These are phyloP conservation scores for Peronospora belbahrii DNA, from an alignment of 352 stramenopile species.

Conservation along the genomic window DNA sequence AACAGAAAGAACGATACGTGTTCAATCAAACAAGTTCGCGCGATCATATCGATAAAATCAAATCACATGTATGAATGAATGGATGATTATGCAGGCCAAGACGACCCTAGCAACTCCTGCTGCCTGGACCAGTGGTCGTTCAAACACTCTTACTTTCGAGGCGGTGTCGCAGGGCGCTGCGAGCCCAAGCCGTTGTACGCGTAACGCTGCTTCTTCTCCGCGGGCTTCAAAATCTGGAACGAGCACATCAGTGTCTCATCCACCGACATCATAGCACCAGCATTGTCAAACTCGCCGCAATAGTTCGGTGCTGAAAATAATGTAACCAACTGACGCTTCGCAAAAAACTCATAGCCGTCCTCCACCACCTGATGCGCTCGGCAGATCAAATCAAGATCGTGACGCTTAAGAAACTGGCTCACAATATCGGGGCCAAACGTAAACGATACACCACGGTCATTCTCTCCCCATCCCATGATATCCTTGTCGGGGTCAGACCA, in stretches of 20 bases:
- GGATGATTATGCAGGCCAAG: conserved; percentile 23
- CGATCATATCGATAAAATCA: conserved; percentile 34
- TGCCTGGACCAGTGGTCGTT: conserved; percentile 8
- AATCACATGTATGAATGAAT: conserved; percentile 33
- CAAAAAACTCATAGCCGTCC: conserved; percentile 99
- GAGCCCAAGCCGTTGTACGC: conserved; percentile 53
- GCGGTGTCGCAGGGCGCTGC: conserved; percentile 50
- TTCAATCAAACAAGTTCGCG: conserved; percentile 23
- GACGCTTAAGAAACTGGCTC: conserved; percentile 92
- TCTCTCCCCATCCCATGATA: conserved; percentile 92
- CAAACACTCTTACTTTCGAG: conserved; percentile 36
- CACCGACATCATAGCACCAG: conserved; percentile 84
- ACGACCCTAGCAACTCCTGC: conserved; percentile 6
- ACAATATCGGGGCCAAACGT: conserved; percentile 98
- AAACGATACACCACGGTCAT: conserved; percentile 97
- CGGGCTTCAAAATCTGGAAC: conserved; percentile 83
- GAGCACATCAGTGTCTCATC: conserved; percentile 75
- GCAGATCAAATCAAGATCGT: conserved; percentile 98
- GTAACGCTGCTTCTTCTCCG: conserved; percentile 79
- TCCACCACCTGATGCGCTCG: conserved; percentile 98
- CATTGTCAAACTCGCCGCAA: conserved; percentile 99
- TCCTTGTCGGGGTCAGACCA: conserved; percentile 86
- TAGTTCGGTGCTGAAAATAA: conserved; percentile 99
- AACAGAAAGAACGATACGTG: conserved; percentile 1
- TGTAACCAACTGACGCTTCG: conserved; percentile 96